These are phyloP conservation scores for Aspergillus sp. DNA, from an alignment of 2,329 filamentous ascomycete genomes.

Conservation along the genomic window DNA sequence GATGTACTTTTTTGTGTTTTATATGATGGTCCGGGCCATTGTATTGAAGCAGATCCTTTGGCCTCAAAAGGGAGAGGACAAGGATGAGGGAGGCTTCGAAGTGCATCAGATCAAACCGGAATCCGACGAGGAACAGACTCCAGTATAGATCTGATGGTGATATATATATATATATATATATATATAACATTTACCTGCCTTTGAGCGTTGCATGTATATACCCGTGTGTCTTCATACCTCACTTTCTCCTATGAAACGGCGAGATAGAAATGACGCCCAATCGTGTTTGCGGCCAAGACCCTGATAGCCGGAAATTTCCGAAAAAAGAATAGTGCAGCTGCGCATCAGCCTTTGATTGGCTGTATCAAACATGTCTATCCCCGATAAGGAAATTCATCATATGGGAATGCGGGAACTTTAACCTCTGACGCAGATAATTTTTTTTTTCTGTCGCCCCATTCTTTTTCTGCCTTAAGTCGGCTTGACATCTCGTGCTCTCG, in stretches of 20 bases:
- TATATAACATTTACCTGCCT: background rate
- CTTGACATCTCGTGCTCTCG: background rate
- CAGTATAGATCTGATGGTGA: slow-evolving; percentile 11
- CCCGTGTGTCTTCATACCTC: too few species aligned
- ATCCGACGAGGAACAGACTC: slow-evolving; percentile 11
- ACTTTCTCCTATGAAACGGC: too few species aligned
- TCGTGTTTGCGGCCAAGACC: background rate
- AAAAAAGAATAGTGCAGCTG: background rate
- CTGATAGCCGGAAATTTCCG: background rate
- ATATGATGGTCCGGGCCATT: slow-evolving; percentile 69
- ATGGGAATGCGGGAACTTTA: slow-evolving; percentile 8
- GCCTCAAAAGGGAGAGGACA: slow-evolving; percentile 68
- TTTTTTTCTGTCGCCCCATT: slow-evolving; percentile 1
- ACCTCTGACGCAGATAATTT: slow-evolving; percentile 5
- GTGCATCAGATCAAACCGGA: slow-evolving; percentile 30
- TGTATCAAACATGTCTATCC: background rate
- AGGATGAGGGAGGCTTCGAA: slow-evolving; percentile 59
- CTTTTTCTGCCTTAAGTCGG: background rate
- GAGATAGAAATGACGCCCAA: background rate
- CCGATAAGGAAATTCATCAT: background rate
- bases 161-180: background rate
- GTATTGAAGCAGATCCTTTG: slow-evolving; percentile 67
- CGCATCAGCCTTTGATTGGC: background rate
- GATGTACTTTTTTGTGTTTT: slow-evolving; percentile 67
- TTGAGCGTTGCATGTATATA: background rate